Percentiles rank a stretch among this genome's conserved stretches.
These are phyloP conservation scores for Vaccinium darrowii DNA, from an alignment of 148 eudicot species.

Conservation along the genomic window DNA sequence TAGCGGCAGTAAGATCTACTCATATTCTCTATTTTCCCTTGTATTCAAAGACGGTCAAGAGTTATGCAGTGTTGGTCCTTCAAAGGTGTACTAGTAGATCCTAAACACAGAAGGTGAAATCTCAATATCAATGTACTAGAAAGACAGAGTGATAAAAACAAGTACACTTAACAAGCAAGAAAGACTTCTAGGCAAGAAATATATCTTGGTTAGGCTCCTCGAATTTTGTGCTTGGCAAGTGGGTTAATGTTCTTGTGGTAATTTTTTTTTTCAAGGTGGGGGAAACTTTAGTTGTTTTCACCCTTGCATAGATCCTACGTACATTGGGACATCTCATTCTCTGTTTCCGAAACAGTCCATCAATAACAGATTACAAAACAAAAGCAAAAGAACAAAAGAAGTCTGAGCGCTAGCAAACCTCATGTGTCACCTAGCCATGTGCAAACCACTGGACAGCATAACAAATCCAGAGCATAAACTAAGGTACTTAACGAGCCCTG, in stretches of 20 bases:
- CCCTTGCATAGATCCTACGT: not conserved
- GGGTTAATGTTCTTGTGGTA: not conserved
- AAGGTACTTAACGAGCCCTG: slow-evolving; percentile 1
- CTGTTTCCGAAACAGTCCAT: not conserved
- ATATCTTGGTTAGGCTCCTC: not conserved
- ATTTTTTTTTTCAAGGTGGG: not conserved
- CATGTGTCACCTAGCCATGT: not conserved
- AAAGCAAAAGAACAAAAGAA: not conserved
- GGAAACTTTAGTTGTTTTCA: no score
- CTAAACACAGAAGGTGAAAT: not conserved
- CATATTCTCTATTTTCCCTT: not conserved
- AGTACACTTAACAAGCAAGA: not conserved
- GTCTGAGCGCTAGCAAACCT: not conserved
- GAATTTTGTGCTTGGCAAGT: not conserved
- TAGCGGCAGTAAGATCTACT: not conserved
- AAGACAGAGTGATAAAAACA: not conserved
- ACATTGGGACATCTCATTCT: not conserved
- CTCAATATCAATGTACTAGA: not conserved
- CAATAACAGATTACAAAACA: not conserved
- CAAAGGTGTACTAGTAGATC: not conserved
- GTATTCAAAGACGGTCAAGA: not conserved
- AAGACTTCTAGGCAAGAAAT: not conserved
- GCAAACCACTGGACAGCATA: not conserved
- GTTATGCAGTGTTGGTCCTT: not conserved
- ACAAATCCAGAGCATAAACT: slow-evolving; percentile 8